Evolutionary conservation across 2,329 filamentous ascomycete species (phyloP).

Genomic region (Decorospora gaudefroyi): DNA sequence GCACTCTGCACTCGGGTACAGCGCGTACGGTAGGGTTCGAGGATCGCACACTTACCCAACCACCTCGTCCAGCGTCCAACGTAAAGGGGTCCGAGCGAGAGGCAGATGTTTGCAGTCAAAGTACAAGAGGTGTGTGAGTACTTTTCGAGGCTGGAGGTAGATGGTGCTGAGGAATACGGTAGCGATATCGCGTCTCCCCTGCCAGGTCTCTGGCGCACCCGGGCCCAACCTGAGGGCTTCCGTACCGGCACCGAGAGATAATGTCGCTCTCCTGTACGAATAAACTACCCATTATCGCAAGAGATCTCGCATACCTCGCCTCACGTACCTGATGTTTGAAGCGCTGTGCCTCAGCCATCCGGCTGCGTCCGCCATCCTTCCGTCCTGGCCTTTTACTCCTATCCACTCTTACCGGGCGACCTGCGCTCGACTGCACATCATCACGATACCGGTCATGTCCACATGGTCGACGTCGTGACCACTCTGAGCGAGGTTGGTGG

Average conservation of each 20-base stretch:
- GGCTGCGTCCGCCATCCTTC: constrained; percentile 13
- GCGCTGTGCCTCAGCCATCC: constrained; percentile 34
- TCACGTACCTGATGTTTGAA: constrained; percentile 23
- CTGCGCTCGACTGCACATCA: constrained; percentile 30
- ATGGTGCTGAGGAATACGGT: too few species aligned
- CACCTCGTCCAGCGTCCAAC: too few species aligned
- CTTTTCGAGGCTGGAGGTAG: constrained; percentile 4
- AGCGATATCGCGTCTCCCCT: constrained; percentile 6
- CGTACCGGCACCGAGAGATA: too few species aligned
- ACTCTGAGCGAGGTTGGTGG: constrained; percentile 14
- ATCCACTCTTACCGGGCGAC: constrained; percentile 12
- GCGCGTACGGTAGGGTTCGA: constrained; percentile 21
- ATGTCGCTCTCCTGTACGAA: too few species aligned
- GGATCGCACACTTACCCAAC: too few species aligned
- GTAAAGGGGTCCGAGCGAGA: background rate
- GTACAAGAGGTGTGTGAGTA: constrained; percentile 1
- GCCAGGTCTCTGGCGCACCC: constrained; percentile 4
- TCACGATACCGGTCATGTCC: constrained; percentile 21
- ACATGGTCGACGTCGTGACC: constrained; percentile 22
- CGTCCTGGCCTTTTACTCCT: constrained; percentile 15
- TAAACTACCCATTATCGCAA: background rate
- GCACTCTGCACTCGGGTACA: constrained; percentile 13
- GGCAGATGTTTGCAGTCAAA: background rate
- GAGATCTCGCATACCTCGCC: constrained; percentile 2
- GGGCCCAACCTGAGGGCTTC: background rate